Evolutionary conservation across 768 basidiomycete species (phyloP).

Genomic region (Podaxis pistillaris): DNA sequence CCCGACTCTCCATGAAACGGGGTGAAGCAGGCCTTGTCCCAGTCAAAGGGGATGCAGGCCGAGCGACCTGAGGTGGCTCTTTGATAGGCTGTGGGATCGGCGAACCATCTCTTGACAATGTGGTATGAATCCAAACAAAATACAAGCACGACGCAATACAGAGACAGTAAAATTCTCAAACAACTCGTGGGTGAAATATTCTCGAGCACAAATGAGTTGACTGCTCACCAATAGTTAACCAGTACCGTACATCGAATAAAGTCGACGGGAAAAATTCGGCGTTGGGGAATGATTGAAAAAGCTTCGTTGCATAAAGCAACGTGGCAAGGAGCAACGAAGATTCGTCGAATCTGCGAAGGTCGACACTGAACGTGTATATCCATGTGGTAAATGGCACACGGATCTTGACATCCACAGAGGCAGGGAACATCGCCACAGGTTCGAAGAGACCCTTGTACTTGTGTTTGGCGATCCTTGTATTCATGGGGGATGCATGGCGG

Average conservation of each 20-base stretch:
- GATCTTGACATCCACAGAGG: conserved; percentile 42
- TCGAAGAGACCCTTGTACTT: conserved; percentile 5
- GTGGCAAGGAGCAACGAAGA: conserved; percentile 63
- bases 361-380: conserved; percentile 52
- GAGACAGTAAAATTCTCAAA: conserved; percentile 57
- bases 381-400: conserved; percentile 40
- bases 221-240: conserved; percentile 51
- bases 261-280: conserved; percentile 27
- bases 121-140: conserved; percentile 58
- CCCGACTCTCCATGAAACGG: conserved; percentile 42
- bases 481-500: conserved; percentile 14
- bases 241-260: conserved; percentile 33
- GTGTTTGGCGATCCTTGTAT: not conserved
- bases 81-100: conserved; percentile 16
- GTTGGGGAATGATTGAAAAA: conserved; percentile 32
- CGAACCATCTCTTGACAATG: conserved; percentile 31
- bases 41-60: conserved; percentile 16
- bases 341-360: conserved; percentile 63
- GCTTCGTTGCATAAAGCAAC: conserved; percentile 52
- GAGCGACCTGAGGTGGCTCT: conserved; percentile 17
- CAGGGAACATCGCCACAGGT: conserved; percentile 43
- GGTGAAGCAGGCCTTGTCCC: conserved; percentile 38
- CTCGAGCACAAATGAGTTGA: not conserved
- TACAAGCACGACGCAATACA: conserved; percentile 56
- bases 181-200: conserved; percentile 7